Base-by-base conservation (phyloP, 257 asterid species). In the Gardenia jasminoides region DNA sequence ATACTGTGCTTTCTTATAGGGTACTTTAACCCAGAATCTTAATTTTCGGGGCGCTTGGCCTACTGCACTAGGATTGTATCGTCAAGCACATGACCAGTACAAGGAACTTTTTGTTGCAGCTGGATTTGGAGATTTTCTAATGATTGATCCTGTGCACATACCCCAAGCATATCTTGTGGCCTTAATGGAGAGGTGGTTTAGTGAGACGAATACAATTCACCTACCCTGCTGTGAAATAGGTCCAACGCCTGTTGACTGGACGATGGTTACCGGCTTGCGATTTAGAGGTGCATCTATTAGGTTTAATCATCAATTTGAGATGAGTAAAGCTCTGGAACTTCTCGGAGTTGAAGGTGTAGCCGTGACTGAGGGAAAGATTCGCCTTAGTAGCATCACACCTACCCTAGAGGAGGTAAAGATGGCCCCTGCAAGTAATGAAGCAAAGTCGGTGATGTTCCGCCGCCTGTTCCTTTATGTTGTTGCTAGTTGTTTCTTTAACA, bases 11-110 rank as follows among this genome's bases (percentile, higher is more conserved):
- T 77, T 48, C 43, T 39, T 70, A n/a, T 65, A 77, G 80, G 75
- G 80, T 67, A 26, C 67, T 70, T 52, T 67, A 71, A 31, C 80
- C 33, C 80, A 67, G n/a, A 77, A 67, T 77, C 80, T 67, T 52
- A 77, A 77, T 67, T 58, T 77, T 77, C 33, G 80, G 36, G 80
- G 80, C 33, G 80, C 75, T 26, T 77, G 80, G 80, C 80, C 80
- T 69, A 67, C 80, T 6, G 80, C 75, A n/a, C 67, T 77, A 3
- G 26, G 30, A 48, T 67, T 77, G 80, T 67, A 77, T 77, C 75
- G 66, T 16, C 75, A 67, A 67, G 80, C 80, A 11, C 80, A 77
- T 33, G 80, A 77, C 39, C 67, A 50, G 66, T 77, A 77, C 75
- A 77, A 77, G 80, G 31, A 77, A n/a, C 80, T 67, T 67, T 77